A percentile compares a stretch with the other conserved stretches of the same genome.
These are phyloP conservation scores for Aurantiochytrium sp. DNA, from an alignment of 108 stramenopile species.

Conservation along the genomic window DNA sequence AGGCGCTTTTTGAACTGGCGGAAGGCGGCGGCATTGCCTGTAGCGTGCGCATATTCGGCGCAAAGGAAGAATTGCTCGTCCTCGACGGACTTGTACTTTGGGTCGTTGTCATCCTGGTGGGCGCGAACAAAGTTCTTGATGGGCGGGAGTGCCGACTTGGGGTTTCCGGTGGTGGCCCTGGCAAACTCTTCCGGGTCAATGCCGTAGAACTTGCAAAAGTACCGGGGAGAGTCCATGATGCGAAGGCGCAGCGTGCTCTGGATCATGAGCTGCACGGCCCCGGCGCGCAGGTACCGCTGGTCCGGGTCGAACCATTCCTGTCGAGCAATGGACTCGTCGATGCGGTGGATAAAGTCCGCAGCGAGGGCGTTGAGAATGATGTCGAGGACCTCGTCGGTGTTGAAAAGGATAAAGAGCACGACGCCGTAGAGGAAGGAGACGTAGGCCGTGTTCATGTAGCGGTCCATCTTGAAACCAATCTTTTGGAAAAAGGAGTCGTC, in stretches of 20 bases:
- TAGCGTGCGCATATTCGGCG: constrained; percentile 29
- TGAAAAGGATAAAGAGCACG: constrained; percentile 54
- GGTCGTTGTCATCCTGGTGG: constrained; percentile 27
- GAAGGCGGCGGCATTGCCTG: background rate
- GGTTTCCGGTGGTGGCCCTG: background rate
- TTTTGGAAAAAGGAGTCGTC: constrained; percentile 49
- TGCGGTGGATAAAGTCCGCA: constrained; percentile 50
- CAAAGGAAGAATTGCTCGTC: constrained; percentile 34
- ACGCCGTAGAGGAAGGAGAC: constrained; percentile 41
- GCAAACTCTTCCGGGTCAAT: constrained; percentile 9
- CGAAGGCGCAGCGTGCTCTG: constrained; percentile 15
- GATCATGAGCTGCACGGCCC: constrained; percentile 38
- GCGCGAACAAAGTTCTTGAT: background rate
- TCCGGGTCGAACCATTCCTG: constrained; percentile 41
- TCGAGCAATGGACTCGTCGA: constrained; percentile 47
- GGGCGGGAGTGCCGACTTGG: background rate
- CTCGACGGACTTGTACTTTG: constrained; percentile 25
- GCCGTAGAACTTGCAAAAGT: constrained; percentile 11
- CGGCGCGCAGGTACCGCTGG: constrained; percentile 44
- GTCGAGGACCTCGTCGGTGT: constrained; percentile 49
- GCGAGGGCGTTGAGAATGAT: constrained; percentile 50
- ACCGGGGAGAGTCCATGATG: background rate
- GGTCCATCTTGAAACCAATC: constrained; percentile 42
- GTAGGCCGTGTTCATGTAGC: constrained; percentile 57
- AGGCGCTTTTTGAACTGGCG: constrained; percentile 31